Evolutionary conservation across 495 filamentous ascomycete genomes (phyloP).

Genomic region (Pyrenula massariospora): DNA sequence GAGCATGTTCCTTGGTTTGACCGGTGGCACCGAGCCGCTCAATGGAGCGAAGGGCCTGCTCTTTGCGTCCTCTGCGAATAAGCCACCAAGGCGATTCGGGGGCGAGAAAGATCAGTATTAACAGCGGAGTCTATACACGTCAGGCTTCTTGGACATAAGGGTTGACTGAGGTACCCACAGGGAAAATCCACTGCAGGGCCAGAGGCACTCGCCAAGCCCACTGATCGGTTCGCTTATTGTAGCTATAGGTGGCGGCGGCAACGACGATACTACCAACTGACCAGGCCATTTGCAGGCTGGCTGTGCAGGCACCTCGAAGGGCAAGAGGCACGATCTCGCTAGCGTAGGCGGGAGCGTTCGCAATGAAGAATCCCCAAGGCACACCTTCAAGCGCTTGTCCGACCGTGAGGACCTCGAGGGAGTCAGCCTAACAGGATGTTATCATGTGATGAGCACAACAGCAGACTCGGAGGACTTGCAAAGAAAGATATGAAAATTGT

Average conservation of each 20-base stretch:
- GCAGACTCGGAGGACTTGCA: constrained; percentile 13
- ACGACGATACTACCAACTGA: constrained; percentile 58
- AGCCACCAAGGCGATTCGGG: constrained; percentile 67
- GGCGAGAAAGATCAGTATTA: constrained; percentile 49
- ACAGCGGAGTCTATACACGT: constrained; percentile 35
- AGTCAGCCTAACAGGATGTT: constrained; percentile 27
- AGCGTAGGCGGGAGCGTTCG: constrained; percentile 59
- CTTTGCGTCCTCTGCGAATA: constrained; percentile 49
- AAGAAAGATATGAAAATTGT: constrained; percentile 63
- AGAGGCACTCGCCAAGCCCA: constrained; percentile 50
- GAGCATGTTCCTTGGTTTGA: constrained; percentile 39
- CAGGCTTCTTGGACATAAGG: not conserved
- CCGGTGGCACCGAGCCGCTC: constrained; percentile 41
- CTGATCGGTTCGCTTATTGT: constrained; percentile 34
- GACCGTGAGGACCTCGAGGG: constrained; percentile 46
- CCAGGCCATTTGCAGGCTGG: constrained; percentile 66
- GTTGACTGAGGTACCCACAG: constrained; percentile 11
- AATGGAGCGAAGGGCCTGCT: constrained; percentile 50
- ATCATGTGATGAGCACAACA: not conserved
- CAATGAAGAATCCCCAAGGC: constrained; percentile 66
- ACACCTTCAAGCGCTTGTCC: constrained; percentile 62
- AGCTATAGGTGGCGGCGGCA: constrained; percentile 50
- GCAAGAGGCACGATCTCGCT: constrained; percentile 56
- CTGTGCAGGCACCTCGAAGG: constrained; percentile 53
- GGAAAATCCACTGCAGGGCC: constrained; percentile 70